phyloP scores from a whole-genome alignment of 345 rosid species.

The Leavenworthia alabamica region DNA sequence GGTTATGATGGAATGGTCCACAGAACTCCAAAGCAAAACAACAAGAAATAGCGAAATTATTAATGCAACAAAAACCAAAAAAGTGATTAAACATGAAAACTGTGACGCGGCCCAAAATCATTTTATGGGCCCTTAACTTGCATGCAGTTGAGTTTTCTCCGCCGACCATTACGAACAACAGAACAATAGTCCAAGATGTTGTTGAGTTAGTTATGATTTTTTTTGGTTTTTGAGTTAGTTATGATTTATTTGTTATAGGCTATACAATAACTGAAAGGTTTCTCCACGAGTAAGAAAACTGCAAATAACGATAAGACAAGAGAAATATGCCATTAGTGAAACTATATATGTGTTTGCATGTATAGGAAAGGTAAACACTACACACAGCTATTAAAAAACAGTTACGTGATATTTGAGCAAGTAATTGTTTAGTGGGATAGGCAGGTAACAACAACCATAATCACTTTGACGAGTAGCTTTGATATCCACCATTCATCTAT shows the following conservation, averaged over 20 bases:
- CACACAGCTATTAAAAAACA: background rate
- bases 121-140: background rate
- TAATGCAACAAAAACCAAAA: background rate
- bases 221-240: too few relatives aligned
- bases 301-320: background rate
- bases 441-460: background rate
- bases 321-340: background rate
- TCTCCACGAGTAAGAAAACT: background rate
- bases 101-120: slow-evolving; percentile 12
- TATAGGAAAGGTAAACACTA: background rate
- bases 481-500: background rate
- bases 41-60: background rate
- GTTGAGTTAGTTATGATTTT: too few relatives aligned
- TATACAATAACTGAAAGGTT: background rate
- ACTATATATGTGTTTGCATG: background rate
- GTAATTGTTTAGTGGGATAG: background rate
- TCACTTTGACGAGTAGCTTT: background rate
- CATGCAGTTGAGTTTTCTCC: slow-evolving; percentile 2
- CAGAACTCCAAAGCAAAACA: background rate
- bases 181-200: too few relatives aligned
- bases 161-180: too few relatives aligned
- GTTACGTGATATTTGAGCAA: background rate
- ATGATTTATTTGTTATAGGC: background rate
- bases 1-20: background rate
- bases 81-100: background rate